Percentiles rank a stretch among this genome's conserved stretches.
Conservation (phyloP, 345 rosid species). For the Brassica cretica region DNA sequence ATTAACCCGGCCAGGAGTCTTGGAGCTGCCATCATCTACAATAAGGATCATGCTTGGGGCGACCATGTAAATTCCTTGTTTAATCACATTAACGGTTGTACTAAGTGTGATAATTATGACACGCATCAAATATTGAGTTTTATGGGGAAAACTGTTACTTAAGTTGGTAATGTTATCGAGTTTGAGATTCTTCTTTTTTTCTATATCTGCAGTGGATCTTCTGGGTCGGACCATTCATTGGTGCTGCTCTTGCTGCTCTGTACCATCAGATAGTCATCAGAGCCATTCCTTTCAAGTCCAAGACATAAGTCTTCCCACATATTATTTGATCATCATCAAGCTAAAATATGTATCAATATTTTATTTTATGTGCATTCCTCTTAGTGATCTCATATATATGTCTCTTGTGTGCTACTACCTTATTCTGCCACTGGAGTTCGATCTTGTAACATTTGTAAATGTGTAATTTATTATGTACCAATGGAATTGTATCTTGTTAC, state of each 20-base stretch:
- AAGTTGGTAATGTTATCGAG: background rate
- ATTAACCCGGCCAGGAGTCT: conserved; percentile 78
- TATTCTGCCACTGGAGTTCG: background rate
- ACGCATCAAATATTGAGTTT: background rate
- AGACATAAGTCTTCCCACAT: conserved; percentile 36
- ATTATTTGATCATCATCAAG: conserved; percentile 5
- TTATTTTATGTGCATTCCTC: background rate
- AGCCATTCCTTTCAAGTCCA: conserved; percentile 71
- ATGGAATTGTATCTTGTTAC: conserved; percentile 1
- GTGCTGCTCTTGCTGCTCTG: conserved; percentile 74
- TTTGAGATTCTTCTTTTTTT: background rate
- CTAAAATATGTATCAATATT: background rate
- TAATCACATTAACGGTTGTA: background rate
- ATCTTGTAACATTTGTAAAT: conserved; percentile 7
- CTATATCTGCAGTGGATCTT: conserved; percentile 57
- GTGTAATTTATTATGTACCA: conserved; percentile 8
- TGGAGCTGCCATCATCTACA: conserved; percentile 67
- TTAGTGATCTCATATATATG: background rate
- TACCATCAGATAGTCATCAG: conserved; percentile 74
- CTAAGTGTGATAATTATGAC: background rate
- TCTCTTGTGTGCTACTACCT: background rate
- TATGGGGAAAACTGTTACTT: background rate
- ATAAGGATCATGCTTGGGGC: conserved; percentile 56
- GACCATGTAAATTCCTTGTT: conserved; percentile 46
- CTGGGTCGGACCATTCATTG: conserved; percentile 79